Conservation (phyloP, 73 alveolate genomes). For the Symbiodinium natans region DNA sequence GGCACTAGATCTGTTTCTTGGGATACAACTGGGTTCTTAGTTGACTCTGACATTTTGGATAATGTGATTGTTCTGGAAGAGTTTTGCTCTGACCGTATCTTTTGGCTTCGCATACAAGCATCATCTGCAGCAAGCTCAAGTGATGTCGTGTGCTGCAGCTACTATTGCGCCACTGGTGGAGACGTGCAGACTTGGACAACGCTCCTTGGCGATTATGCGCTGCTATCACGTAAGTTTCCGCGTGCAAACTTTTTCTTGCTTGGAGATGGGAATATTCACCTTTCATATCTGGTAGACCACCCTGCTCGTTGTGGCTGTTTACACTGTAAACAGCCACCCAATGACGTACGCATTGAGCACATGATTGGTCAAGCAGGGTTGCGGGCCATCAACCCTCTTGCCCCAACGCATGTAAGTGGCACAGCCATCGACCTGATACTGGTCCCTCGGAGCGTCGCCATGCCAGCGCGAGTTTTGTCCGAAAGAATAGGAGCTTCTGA, state of each 20-base stretch:
- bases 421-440: background rate
- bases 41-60: background rate
- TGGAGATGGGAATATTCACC: background rate
- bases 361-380: background rate
- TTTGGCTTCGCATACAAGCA: background rate
- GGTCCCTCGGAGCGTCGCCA: background rate
- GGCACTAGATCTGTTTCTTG: background rate
- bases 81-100: background rate
- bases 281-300: background rate
- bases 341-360: background rate
- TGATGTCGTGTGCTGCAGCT: background rate
- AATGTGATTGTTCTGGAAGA: background rate
- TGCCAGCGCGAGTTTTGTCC: background rate
- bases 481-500: conserved; percentile 11
- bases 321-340: background rate
- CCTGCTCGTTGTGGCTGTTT: background rate
- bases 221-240: background rate
- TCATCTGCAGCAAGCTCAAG: background rate
- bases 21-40: background rate
- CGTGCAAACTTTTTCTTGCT: background rate
- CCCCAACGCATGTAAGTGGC: conserved; percentile 6
- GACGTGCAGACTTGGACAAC: background rate
- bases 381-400: background rate
- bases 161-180: conserved; percentile 17
- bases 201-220: background rate